phyloP scores from a whole-genome alignment of 441 rosid genomes.

The Corymbia calophylla region DNA sequence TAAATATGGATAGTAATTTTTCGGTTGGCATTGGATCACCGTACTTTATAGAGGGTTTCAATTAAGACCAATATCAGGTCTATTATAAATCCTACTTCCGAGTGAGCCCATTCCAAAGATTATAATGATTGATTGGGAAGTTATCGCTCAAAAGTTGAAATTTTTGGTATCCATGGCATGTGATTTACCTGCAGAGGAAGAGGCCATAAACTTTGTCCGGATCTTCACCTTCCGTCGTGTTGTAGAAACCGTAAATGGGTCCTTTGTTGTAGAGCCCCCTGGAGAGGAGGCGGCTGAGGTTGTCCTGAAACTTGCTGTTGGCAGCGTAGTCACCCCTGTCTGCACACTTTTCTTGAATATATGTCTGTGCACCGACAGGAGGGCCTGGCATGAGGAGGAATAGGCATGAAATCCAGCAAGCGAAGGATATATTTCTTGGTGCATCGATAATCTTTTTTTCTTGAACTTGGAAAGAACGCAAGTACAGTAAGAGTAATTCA shows the following conservation, averaged over 20 bases:
- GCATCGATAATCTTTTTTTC: neutral
- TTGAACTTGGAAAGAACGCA: neutral
- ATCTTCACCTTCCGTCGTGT: neutral
- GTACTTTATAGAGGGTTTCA: neutral
- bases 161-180: neutral
- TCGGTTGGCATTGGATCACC: neutral
- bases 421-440: neutral
- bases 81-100: neutral
- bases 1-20: neutral
- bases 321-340: neutral
- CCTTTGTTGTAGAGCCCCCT: neutral
- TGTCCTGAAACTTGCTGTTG: neutral
- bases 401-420: neutral
- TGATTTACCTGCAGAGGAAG: neutral
- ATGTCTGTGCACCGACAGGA: neutral
- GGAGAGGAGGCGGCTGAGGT: neutral
- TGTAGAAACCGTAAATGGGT: neutral
- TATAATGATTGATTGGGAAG: neutral
- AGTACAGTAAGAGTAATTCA: neutral
- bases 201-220: neutral
- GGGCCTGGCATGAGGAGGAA: neutral
- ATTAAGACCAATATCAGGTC: neutral
- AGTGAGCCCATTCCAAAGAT: neutral
- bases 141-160: neutral
- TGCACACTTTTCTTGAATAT: neutral